Evolutionary conservation across 352 stramenopile genomes (phyloP), one percentile per base, ranked within the genome.

Genomic region (Phytophthora fragariaefolia): DNA sequence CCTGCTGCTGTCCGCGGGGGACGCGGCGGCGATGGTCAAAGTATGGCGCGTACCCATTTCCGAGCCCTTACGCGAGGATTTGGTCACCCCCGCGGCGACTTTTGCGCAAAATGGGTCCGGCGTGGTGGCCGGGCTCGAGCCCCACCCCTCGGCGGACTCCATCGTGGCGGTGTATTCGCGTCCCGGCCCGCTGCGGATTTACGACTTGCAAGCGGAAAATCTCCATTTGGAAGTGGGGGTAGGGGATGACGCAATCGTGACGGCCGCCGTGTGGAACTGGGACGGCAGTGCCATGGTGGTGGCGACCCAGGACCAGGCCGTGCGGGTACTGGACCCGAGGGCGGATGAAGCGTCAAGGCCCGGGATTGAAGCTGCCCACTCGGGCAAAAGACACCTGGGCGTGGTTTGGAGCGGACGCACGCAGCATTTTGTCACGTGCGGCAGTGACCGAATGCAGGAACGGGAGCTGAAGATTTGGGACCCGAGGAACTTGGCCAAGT

Each of bases 391-490:
- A 13, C 74, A 77, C 18, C 67, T 79, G 20, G 85, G 71, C 69
- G 73, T 92, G 9, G 62, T 73, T 1, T 95, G 85, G 85, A 88
- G 80, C 57, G 81, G 80, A 26, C 71, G 73, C 4, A 73, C 66
- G 15, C 74, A 82, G 24, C 70, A 82, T 30, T 86, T 92, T 51
- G 26, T 90, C 23, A 91, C 85, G 3, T 78, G 74, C 10, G 85
- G 87, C 12, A 87, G 77, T 50, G 81, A 89, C 51, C 60, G 55
- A 8, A 81, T 91, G 75, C 85, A 91, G 48, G 85, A 93, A 50
- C 63, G 83, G 3, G 87, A 95, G 51, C 59, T 95, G 10, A 92
- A 92, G 65, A 64, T 95, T 6, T 95, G 85, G 87, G 87, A 95
- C 18, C 61, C 73, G 23, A 78, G 85, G n/a, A 72, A 83, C 34